Percentiles rank a stretch among this genome's conserved stretches.
phyloP scores from a whole-genome alignment of 2,329 filamentous ascomycete species.

The Sclerotinia nivalis region DNA sequence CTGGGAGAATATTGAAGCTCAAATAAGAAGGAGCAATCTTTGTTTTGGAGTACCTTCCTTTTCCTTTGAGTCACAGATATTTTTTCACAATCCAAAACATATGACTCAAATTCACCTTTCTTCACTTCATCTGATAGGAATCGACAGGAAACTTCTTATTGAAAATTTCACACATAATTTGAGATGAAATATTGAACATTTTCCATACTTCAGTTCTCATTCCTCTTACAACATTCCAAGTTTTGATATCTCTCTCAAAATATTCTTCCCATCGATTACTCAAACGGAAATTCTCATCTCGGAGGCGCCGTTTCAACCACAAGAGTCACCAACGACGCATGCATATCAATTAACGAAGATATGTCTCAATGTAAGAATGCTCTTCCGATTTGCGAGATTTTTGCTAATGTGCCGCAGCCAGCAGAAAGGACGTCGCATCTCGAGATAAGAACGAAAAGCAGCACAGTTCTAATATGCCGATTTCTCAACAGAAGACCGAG shows the following conservation, averaged over 20 bases:
- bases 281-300: not conserved
- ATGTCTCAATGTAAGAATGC: not conserved
- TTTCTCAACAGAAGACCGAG: not conserved
- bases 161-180: too few species aligned
- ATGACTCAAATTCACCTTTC: not conserved
- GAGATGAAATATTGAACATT: too few species aligned
- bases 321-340: rapidly evolving
- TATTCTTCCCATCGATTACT: not conserved
- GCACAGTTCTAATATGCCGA: not conserved
- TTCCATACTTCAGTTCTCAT: not conserved
- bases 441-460: not conserved
- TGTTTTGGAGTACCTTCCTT: not conserved
- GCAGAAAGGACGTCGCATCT: not conserved
- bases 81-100: not conserved
- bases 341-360: not conserved
- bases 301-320: not conserved
- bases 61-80: not conserved
- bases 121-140: not conserved
- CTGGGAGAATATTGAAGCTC: not conserved
- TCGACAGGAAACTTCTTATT: rapidly evolving
- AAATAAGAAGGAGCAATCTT: not conserved
- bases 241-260: not conserved
- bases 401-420: constrained; percentile 8
- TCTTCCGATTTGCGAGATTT: not conserved
- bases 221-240: not conserved